Percentiles rank a stretch among this genome's conserved stretches.
Evolutionary conservation across 1,139 yeast genomes (phyloP).

Genomic region (Sugiyamaella sp.): DNA sequence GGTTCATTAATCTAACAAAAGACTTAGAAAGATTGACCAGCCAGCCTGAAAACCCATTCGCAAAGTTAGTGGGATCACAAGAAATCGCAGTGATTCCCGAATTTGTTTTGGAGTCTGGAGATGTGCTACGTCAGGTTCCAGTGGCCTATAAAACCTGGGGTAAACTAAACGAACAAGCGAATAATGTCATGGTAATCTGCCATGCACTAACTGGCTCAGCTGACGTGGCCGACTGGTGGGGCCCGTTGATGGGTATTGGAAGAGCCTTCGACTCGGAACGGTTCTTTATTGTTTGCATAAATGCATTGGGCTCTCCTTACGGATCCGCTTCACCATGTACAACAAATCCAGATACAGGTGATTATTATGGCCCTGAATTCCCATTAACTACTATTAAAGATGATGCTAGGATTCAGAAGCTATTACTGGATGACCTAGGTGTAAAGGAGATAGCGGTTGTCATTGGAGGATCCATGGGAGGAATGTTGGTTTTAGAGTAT

Average conservation of each 20-base stretch:
- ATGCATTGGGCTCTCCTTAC: conserved; percentile 93
- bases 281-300: conserved; percentile 83
- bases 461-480: conserved; percentile 99
- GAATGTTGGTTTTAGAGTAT: conserved; percentile 94
- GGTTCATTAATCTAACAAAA: background rate
- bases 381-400: conserved; percentile 92
- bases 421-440: conserved; percentile 71
- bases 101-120: conserved; percentile 80
- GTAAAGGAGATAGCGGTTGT: conserved; percentile 79
- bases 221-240: conserved; percentile 98
- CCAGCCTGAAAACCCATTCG: conserved; percentile 69
- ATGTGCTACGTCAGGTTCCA: conserved; percentile 69
- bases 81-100: conserved; percentile 79
- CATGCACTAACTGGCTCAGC: conserved; percentile 96
- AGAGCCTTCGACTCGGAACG: conserved; percentile 89
- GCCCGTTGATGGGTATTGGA: conserved; percentile 84
- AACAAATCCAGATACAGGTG: conserved; percentile 68
- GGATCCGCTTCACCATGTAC: conserved; percentile 94
- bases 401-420: conserved; percentile 77
- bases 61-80: conserved; percentile 76
- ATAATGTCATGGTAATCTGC: conserved; percentile 83
- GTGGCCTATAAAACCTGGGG: conserved; percentile 99
- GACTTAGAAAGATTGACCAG: conserved; percentile 36
- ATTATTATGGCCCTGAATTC: conserved; percentile 89
- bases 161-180: conserved; percentile 60